Conservation (phyloP, 192 early-diverging fungal species). For the Funneliformis geosporum region DNA sequence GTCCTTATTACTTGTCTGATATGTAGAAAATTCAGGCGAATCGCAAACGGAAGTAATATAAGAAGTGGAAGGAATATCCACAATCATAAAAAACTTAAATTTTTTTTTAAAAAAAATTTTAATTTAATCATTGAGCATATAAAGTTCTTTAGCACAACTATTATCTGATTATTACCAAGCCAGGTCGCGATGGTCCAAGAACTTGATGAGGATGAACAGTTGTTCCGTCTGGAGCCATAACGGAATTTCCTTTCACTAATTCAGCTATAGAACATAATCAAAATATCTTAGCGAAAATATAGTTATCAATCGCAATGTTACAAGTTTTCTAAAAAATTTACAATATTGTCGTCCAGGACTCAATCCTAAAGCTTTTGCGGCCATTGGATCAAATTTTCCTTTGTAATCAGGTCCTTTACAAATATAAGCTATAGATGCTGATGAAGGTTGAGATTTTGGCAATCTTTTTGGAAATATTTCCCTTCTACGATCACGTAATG, state of each 20-base stretch:
- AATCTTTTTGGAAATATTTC: slow-evolving; percentile 32
- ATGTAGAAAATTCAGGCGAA: slow-evolving; percentile 48
- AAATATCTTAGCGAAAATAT: neutral
- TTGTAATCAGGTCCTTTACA: slow-evolving; percentile 70
- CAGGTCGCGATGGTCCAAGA: slow-evolving; percentile 56
- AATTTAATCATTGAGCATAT: neutral
- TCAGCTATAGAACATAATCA: slow-evolving; percentile 32
- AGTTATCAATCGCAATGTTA: neutral
- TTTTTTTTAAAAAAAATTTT: neutral
- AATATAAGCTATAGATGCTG: slow-evolving; percentile 67
- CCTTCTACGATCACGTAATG: neutral
- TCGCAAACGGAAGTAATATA: slow-evolving; percentile 56
- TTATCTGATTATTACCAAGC: slow-evolving; percentile 45
- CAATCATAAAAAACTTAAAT: slow-evolving; percentile 61
- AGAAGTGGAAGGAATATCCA: slow-evolving; percentile 62
- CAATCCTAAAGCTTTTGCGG: slow-evolving; percentile 68
- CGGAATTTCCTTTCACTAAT: slow-evolving; percentile 62
- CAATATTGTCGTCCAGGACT: slow-evolving; percentile 64
- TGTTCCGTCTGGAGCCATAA: slow-evolving; percentile 60
- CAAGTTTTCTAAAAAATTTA: neutral
- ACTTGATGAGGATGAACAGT: slow-evolving; percentile 75
- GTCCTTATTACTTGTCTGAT: slow-evolving; percentile 34
- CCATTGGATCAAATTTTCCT: slow-evolving; percentile 77
- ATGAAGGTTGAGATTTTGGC: slow-evolving; percentile 52
- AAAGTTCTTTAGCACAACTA: neutral